These are phyloP conservation scores for Leucogyrophana mollusca DNA, from an alignment of 768 basidiomycete genomes.

Conservation along the genomic window DNA sequence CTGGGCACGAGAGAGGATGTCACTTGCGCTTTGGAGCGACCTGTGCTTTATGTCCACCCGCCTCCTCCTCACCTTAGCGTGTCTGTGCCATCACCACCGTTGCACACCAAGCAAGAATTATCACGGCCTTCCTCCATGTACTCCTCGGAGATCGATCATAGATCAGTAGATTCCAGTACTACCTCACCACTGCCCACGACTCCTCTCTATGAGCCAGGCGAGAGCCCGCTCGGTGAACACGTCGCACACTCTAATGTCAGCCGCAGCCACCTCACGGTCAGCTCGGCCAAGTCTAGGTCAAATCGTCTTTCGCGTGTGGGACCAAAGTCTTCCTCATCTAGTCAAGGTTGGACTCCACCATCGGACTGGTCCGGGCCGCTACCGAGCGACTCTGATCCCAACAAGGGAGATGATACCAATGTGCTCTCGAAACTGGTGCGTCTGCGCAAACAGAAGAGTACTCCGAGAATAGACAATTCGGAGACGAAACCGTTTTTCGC, in stretches of 20 bases:
- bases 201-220: background rate
- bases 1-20: background rate
- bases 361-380: conserved; percentile 22
- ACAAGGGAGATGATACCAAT: background rate
- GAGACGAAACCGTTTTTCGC: background rate
- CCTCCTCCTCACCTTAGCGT: background rate
- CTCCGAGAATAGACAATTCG: background rate
- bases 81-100: background rate
- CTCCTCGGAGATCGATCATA: background rate
- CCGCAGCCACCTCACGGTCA: too few species aligned
- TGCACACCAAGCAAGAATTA: background rate
- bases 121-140: background rate
- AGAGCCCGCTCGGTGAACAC: too few species aligned
- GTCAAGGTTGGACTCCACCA: conserved; percentile 20
- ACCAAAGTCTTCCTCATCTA: background rate
- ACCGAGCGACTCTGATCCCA: background rate
- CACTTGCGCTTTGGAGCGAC: too few species aligned
- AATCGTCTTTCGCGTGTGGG: too few species aligned
- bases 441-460: conserved; percentile 5
- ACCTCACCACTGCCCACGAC: background rate
- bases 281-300: too few species aligned
- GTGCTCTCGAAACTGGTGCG: background rate
- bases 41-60: background rate
- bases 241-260: too few species aligned
- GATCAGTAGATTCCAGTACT: background rate